Conservation (phyloP, 495 filamentous ascomycete genomes). For the Lineolata rhizophorae region DNA sequence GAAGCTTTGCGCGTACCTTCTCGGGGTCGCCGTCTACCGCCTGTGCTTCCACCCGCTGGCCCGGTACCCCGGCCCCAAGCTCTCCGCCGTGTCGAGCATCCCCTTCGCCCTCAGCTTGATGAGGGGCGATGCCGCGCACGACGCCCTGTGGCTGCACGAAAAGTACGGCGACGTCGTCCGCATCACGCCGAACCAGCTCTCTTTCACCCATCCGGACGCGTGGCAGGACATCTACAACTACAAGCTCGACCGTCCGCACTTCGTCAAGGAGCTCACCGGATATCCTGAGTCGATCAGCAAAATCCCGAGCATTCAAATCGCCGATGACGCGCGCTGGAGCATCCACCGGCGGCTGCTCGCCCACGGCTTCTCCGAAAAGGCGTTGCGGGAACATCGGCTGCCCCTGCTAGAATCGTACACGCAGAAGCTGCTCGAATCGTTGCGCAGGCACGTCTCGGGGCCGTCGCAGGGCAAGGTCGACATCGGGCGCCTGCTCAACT, state of each 20-base stretch:
- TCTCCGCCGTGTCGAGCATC: slow-evolving; percentile 12
- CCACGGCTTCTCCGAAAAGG: slow-evolving; percentile 5
- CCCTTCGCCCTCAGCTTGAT: slow-evolving; percentile 5
- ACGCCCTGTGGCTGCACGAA: not conserved
- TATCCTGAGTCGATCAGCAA: not conserved
- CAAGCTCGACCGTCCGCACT: not conserved
- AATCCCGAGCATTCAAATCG: not conserved
- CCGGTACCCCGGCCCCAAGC: slow-evolving; percentile 20
- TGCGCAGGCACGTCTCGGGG: not conserved
- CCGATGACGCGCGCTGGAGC: not conserved
- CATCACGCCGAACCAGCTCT: slow-evolving; percentile 1
- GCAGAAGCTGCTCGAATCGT: slow-evolving; percentile 1
- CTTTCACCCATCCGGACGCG: slow-evolving; percentile 1
- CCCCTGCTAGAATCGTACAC: slow-evolving; percentile 2
- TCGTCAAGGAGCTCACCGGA: not conserved
- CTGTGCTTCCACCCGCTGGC: slow-evolving; percentile 24
- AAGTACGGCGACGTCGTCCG: slow-evolving; percentile 3
- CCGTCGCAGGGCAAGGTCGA: not conserved
- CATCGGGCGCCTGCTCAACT: slow-evolving; percentile 1
- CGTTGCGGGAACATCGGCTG: slow-evolving; percentile 2
- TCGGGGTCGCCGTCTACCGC: slow-evolving; percentile 21
- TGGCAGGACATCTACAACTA: slow-evolving; percentile 4
- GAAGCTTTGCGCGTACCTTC: too few relatives aligned
- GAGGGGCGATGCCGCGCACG: not conserved
- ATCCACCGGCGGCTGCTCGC: slow-evolving; percentile 1